Evolutionary conservation across 768 basidiomycete species (phyloP).

Genomic region (Pisolithus tinctorius): DNA sequence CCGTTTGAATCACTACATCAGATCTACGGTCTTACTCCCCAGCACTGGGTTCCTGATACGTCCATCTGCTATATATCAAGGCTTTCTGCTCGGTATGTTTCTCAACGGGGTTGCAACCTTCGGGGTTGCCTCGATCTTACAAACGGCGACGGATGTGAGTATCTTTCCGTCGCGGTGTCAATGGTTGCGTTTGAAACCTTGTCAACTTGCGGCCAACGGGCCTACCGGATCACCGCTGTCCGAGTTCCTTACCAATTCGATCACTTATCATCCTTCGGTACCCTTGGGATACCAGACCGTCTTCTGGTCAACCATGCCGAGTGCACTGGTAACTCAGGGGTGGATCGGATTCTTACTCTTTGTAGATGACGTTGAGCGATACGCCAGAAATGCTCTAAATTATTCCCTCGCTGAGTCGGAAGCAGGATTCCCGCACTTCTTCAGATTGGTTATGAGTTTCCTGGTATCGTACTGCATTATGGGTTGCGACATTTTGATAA

Average conservation of each 20-base stretch:
- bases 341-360: slow-evolving; percentile 79
- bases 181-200: background rate
- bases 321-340: slow-evolving; percentile 21
- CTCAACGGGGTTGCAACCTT: slow-evolving; percentile 74
- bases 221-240: slow-evolving; percentile 64
- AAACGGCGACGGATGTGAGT: slow-evolving; percentile 65
- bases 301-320: slow-evolving; percentile 46
- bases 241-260: slow-evolving; percentile 67
- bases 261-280: slow-evolving; percentile 51
- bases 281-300: slow-evolving; percentile 50
- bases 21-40: slow-evolving; percentile 68
- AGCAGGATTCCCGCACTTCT: slow-evolving; percentile 61
- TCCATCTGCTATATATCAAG: slow-evolving; percentile 73
- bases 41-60: slow-evolving; percentile 79
- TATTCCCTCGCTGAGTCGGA: slow-evolving; percentile 63
- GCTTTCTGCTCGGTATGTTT: slow-evolving; percentile 77
- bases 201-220: slow-evolving; percentile 67
- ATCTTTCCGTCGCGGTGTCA: background rate
- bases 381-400: slow-evolving; percentile 62
- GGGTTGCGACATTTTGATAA: slow-evolving; percentile 1
- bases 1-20: slow-evolving; percentile 79
- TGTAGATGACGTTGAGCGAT: slow-evolving; percentile 83
- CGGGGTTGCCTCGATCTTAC: slow-evolving; percentile 72
- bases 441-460: slow-evolving; percentile 64
- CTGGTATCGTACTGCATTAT: background rate